phyloP scores from a whole-genome alignment of 805 yeast species.

The Lipomyces mesembrius region DNA sequence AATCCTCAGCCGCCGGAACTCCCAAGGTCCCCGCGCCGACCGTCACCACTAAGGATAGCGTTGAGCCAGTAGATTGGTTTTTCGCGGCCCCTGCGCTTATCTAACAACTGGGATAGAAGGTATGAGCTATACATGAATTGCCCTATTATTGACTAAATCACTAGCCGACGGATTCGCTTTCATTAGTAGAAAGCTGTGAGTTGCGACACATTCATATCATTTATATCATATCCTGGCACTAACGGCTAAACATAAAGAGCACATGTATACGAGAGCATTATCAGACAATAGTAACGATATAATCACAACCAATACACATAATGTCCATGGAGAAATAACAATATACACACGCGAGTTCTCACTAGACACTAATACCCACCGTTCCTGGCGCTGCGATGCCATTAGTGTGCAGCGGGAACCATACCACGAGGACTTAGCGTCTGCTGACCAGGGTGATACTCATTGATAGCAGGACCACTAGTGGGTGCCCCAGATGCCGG shows the following conservation, averaged over 20 bases:
- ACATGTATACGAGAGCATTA: not conserved
- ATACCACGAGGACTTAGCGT: conserved; percentile 17
- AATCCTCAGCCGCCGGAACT: not conserved
- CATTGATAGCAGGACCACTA: conserved; percentile 1
- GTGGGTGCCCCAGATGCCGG: conserved; percentile 16
- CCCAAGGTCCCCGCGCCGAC: not conserved
- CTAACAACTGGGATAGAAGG: no score
- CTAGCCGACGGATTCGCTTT: not conserved
- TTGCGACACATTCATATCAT: not conserved
- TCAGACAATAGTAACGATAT: not conserved
- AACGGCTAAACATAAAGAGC: not conserved
- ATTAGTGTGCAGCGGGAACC: conserved; percentile 8
- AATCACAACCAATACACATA: not conserved
- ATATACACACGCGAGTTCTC: not conserved
- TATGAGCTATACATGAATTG: no score
- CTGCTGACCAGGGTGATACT: conserved; percentile 11
- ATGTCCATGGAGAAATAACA: not conserved
- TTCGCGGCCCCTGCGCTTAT: no score
- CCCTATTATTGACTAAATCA: no score
- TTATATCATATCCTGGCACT: not conserved
- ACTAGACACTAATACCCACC: not conserved
- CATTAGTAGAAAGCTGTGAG: not conserved
- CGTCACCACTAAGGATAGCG: not conserved
- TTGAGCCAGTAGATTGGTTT: not conserved
- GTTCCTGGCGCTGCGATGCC: not conserved